Evolutionary conservation across 768 basidiomycete species (phyloP).

Genomic region (Trametopsis cervina): DNA sequence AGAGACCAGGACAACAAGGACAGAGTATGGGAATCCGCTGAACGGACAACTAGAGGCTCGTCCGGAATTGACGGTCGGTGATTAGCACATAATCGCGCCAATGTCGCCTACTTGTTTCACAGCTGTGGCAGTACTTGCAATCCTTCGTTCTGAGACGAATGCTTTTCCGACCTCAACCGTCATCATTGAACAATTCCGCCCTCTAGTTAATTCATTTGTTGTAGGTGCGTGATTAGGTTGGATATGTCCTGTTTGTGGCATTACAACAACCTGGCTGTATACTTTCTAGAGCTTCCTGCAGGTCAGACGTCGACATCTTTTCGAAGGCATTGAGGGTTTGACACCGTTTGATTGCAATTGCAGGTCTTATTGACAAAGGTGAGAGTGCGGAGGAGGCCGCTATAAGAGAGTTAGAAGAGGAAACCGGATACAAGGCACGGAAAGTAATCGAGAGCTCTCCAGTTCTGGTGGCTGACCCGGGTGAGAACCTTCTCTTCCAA

Average conservation of each 20-base stretch:
- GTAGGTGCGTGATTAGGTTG: slow-evolving; percentile 41
- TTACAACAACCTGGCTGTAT: not conserved
- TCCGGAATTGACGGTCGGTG: slow-evolving; percentile 73
- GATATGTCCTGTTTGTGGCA: not conserved
- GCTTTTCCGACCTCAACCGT: slow-evolving; percentile 73
- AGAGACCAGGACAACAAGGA: slow-evolving; percentile 72
- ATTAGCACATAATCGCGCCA: not conserved
- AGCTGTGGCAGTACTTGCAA: slow-evolving; percentile 83
- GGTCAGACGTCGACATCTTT: slow-evolving; percentile 24
- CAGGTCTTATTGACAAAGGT: slow-evolving; percentile 79
- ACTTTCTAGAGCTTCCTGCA: slow-evolving; percentile 46
- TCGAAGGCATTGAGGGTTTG: slow-evolving; percentile 24
- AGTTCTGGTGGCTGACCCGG: slow-evolving; percentile 63
- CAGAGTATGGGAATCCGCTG: slow-evolving; percentile 88
- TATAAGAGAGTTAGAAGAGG: slow-evolving; percentile 85
- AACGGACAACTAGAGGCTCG: slow-evolving; percentile 69
- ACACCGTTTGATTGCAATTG: not conserved
- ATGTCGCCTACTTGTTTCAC: not conserved
- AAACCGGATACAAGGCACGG: slow-evolving; percentile 79
- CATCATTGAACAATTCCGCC: slow-evolving; percentile 88
- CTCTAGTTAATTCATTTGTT: slow-evolving; percentile 71
- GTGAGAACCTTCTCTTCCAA: slow-evolving; percentile 31
- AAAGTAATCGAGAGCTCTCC: slow-evolving; percentile 57
- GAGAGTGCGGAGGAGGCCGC: slow-evolving; percentile 80
- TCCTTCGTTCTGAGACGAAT: slow-evolving; percentile 68